Evolutionary conservation across 202 grass and related monocot genomes (phyloP).

Genomic region (Carex arenaria): DNA sequence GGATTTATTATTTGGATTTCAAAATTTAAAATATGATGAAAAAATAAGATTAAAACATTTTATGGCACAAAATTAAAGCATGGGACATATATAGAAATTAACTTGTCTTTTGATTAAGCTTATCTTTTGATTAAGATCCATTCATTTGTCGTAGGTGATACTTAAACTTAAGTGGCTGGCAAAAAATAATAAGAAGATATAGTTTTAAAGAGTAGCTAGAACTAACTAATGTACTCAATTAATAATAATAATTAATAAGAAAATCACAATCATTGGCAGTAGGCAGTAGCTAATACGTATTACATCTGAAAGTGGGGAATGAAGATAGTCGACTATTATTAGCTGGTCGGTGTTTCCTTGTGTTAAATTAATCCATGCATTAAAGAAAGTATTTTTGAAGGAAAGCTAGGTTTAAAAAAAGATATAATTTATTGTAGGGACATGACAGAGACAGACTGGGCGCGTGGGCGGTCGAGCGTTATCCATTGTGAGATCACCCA

Average conservation of each 20-base stretch:
- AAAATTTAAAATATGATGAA: neutral
- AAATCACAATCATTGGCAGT: neutral
- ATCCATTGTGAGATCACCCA: constrained; percentile 21
- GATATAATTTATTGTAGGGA: neutral
- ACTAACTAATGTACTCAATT: constrained; percentile 9
- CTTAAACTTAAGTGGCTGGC: neutral
- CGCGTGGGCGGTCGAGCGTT: constrained; percentile 15
- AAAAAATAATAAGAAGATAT: neutral
- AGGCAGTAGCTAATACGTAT: neutral
- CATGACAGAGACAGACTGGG: too few relatives aligned
- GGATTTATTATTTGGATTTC: neutral
- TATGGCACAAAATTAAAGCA: neutral
- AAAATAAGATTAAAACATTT: neutral
- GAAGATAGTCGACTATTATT: constrained; percentile 4
- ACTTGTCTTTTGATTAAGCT: neutral
- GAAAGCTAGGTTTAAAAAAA: too few relatives aligned
- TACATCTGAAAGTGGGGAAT: neutral
- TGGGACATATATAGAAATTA: neutral
- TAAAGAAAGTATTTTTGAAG: too few relatives aligned
- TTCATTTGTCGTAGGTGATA: neutral
- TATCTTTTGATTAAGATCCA: too few relatives aligned
- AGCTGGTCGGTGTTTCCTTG: constrained; percentile 15
- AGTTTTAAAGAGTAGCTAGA: constrained; percentile 2
- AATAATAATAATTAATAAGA: neutral
- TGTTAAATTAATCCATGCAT: constrained; percentile 20